These are phyloP conservation scores for Dothistroma septosporum DNA, from an alignment of 2,329 filamentous ascomycete genomes.

Conservation along the genomic window DNA sequence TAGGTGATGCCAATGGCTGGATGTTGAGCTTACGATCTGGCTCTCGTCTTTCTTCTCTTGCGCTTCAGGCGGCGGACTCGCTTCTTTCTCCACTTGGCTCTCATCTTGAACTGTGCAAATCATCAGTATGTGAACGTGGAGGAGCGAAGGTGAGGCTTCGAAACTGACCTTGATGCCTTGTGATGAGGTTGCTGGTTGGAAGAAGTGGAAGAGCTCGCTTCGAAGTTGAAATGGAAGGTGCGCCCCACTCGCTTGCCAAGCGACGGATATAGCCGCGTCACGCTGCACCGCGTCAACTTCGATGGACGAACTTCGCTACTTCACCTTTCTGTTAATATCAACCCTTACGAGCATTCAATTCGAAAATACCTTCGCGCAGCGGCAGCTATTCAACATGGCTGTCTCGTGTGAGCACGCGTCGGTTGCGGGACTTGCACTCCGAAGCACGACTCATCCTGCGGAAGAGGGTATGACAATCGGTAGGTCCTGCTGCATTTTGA, in stretches of 20 bases:
- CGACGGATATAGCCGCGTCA: neutral
- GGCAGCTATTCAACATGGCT: slow-evolving; percentile 22
- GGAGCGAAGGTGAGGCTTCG: neutral
- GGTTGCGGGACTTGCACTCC: slow-evolving; percentile 13
- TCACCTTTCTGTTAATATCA: neutral
- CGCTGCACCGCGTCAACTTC: neutral
- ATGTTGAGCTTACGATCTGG: slow-evolving; percentile 71
- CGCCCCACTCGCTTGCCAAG: neutral
- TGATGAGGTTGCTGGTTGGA: slow-evolving; percentile 2
- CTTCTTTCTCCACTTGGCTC: slow-evolving; percentile 99
- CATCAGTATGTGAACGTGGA: slow-evolving; percentile 10
- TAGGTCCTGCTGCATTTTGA: neutral
- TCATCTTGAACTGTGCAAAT: slow-evolving; percentile 51
- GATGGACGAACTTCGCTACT: slow-evolving; percentile 1
- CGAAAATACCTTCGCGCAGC: neutral
- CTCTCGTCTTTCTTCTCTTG: slow-evolving; percentile 99
- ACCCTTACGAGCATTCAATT: neutral
- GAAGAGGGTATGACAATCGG: slow-evolving; percentile 3
- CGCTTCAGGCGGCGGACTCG: slow-evolving; percentile 97
- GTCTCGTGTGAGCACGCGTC: neutral
- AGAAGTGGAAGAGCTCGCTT: neutral
- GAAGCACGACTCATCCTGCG: slow-evolving; percentile 9
- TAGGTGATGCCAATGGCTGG: slow-evolving; percentile 4
- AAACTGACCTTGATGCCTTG: neutral
- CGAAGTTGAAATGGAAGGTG: neutral